Base-by-base conservation (phyloP, 2,329 filamentous ascomycete genomes). In the Hirsutella rhossiliensis region DNA sequence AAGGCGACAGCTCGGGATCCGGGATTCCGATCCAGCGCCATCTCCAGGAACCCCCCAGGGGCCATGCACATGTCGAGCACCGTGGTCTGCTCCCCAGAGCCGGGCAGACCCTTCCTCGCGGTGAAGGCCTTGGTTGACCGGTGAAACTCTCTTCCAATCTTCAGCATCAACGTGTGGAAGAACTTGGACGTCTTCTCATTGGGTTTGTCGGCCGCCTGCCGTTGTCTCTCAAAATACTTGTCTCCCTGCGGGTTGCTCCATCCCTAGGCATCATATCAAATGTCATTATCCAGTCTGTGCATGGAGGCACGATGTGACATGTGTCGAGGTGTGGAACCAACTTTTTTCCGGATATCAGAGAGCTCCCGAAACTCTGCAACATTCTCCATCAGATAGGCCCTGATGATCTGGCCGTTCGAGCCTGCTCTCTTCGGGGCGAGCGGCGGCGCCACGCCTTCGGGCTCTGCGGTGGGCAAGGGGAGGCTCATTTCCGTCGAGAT, bases 51-150 rank as follows among this genome's bases (percentile, higher is more conserved):
- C 1, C 69, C 75, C 5, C 74, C 75, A 0, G 75, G 75, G 0
- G 75, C 75, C 60, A 72, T 68, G 54, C 75, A 76, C 47, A 76
- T 61, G 48, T 79, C 74, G 1, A 80, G 65, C 18, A 78, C 60
- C 4, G 41, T 43, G 2, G 40, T 23, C 5, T 15, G 18, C n/a
- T 37, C 23, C 9, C 23, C 6, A 11, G 28, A 3, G 5, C 2
- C 18, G 23, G 31, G 13, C 30, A 19, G 17, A 4, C 8, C 20
- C 20, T 27, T 13, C 5, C 23, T 30, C 13, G 63, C 45, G 11
- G 40, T 45, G n/a, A 71, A 56, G 13, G 57, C 62, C 3, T 46
- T 43, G 1, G 62, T 66, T 0, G 43, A 42, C 0, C 31, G 9
- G 8, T 75, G 50, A 19, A 76, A 52, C 41, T 73, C 63, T 2